Evolutionary conservation across 1,284 basidiomycete genomes (phyloP).

Genomic region (Phylloporus gajari): DNA sequence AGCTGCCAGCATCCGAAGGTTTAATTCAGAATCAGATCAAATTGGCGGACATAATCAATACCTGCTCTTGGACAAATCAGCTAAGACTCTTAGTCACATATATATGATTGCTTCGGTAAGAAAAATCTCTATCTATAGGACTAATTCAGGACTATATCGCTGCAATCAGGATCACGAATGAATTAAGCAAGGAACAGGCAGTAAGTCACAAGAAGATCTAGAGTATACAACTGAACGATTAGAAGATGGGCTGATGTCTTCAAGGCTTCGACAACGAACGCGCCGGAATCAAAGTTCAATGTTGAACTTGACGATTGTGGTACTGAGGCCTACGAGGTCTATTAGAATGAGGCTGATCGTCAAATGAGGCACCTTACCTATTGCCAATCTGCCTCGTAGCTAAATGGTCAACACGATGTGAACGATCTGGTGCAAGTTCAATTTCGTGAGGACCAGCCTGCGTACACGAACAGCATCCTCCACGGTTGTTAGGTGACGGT

Average conservation of each 20-base stretch:
- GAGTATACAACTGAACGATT: not conserved
- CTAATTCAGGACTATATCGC: not conserved
- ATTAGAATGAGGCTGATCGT: not conserved
- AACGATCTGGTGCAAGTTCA: too few species aligned
- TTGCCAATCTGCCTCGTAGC: not conserved
- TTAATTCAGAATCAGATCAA: too few species aligned
- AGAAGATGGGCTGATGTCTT: not conserved
- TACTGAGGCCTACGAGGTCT: slow-evolving; percentile 3
- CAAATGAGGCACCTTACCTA: slow-evolving; percentile 9
- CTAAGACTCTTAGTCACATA: too few species aligned
- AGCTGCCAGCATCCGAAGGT: too few species aligned
- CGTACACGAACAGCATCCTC: not conserved
- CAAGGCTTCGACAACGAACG: too few species aligned
- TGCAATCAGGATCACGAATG: not conserved
- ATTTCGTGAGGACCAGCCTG: not conserved
- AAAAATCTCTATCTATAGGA: not conserved
- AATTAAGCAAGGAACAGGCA: too few species aligned
- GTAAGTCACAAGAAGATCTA: not conserved
- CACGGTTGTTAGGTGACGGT: not conserved
- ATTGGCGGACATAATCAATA: too few species aligned
- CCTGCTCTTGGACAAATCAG: too few species aligned
- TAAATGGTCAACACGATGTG: not conserved
- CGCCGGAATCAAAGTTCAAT: slow-evolving; percentile 1
- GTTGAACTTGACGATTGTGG: not conserved
- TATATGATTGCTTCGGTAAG: too few species aligned